Evolutionary conservation across 164 flowering plant genomes (phyloP).

Genomic region (Tetrastigma voinierianum): DNA sequence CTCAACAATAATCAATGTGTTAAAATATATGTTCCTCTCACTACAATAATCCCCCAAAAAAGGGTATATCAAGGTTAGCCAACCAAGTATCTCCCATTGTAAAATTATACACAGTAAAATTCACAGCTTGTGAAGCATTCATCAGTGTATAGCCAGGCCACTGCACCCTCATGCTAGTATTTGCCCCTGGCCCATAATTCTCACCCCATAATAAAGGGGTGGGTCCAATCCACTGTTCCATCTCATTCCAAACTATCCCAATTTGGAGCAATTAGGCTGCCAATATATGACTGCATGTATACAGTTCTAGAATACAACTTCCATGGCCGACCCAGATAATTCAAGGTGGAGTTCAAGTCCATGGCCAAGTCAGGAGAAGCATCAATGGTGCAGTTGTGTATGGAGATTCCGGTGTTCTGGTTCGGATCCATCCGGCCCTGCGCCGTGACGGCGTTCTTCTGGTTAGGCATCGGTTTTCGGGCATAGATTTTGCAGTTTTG

Average conservation of each 20-base stretch:
- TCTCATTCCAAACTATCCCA: slow-evolving; percentile 54
- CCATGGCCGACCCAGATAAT: slow-evolving; percentile 50
- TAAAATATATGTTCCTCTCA: neutral
- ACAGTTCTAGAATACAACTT: slow-evolving; percentile 48
- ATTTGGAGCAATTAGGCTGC: slow-evolving; percentile 27
- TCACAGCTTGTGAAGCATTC: slow-evolving; percentile 38
- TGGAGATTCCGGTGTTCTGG: slow-evolving; percentile 32
- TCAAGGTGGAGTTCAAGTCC: slow-evolving; percentile 21
- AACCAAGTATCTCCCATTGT: slow-evolving; percentile 51
- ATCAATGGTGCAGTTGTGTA: slow-evolving; percentile 27
- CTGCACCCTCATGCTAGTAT: slow-evolving; percentile 37
- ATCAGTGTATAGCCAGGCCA: slow-evolving; percentile 49
- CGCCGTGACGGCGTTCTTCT: slow-evolving; percentile 28
- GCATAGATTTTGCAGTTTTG: slow-evolving; percentile 43
- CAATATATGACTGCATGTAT: slow-evolving; percentile 46
- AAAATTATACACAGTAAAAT: slow-evolving; percentile 46
- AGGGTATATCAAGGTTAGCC: slow-evolving; percentile 42
- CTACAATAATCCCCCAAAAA: slow-evolving; percentile 27
- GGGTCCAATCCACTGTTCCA: slow-evolving; percentile 36
- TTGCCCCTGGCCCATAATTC: slow-evolving; percentile 50
- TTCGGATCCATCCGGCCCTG: slow-evolving; percentile 33
- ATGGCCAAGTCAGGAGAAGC: slow-evolving; percentile 31
- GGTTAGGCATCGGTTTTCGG: slow-evolving; percentile 25
- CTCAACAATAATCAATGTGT: no score
- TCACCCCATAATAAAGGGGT: slow-evolving; percentile 41